Evolutionary conservation across 768 basidiomycete species (phyloP).

Genomic region (Lepiota brunneoincarnata): DNA sequence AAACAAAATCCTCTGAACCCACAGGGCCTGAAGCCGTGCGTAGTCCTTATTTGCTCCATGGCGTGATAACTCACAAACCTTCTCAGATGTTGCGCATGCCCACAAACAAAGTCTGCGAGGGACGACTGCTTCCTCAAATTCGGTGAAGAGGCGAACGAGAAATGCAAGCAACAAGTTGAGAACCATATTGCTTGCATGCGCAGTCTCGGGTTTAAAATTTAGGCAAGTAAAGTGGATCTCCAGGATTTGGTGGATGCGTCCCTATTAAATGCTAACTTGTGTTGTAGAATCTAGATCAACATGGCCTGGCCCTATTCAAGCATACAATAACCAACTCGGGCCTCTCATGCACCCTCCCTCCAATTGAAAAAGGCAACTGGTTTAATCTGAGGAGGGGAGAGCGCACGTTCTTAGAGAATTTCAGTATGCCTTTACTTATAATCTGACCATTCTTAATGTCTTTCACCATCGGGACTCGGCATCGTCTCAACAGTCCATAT

Average conservation of each 20-base stretch:
- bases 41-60: constrained; percentile 10
- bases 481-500: too few species aligned
- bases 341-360: too few species aligned
- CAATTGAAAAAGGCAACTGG: too few species aligned
- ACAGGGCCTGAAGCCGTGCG: constrained; percentile 92
- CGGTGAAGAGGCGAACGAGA: constrained; percentile 60
- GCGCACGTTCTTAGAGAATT: too few species aligned
- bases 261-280: background rate
- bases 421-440: too few species aligned
- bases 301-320: background rate
- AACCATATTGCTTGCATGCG: constrained; percentile 92
- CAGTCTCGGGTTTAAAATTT: constrained; percentile 83
- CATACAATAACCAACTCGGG: too few species aligned
- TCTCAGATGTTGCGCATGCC: constrained; percentile 93
- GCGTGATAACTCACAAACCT: background rate
- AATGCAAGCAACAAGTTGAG: constrained; percentile 78
- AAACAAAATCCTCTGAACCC: constrained; percentile 90
- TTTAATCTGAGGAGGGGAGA: too few species aligned
- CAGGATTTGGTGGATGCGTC: background rate
- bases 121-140: constrained; percentile 92
- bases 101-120: constrained; percentile 85
- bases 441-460: too few species aligned
- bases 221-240: constrained; percentile 12
- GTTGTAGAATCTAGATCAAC: constrained; percentile 10
- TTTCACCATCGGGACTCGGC: too few species aligned